Base-by-base conservation (phyloP, 257 asterid species). In the Salvia splendens region DNA sequence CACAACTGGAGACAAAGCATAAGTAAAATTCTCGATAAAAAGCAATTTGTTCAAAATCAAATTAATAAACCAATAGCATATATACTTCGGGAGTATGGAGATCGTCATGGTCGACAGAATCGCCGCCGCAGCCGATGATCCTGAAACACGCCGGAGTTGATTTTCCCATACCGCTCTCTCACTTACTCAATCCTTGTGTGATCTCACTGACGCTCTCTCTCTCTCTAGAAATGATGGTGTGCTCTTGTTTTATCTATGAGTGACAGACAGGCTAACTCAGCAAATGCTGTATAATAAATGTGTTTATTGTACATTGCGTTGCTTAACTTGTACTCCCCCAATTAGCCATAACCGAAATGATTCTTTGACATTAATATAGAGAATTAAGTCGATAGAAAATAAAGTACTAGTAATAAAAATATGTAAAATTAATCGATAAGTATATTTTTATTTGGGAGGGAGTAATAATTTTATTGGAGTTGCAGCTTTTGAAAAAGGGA, bases 61-160 rank as follows among this genome's bases (percentile, higher is more conserved):
- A 57, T 4, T 32, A 65, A 20, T 2, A 69, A 15, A 73, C 6
- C 28, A 56, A 49, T 7, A 36, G 12, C 15, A 46, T 6, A 48
- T 68, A 57, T 77, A 87, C 95, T 71, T 85, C 78, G 56, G 85
- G 75, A 62, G 72, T 68, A 61, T 85, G 84, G 65, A 85, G 74
- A 75, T 85, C 93, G 69, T 82, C 91, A 12, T 73, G 82, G 33
- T 80, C 95, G 61, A 84, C 81, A 12, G 93, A 82, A 65, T 82
- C 84, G 75, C 84, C 72, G 53, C 80, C 94, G 51, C 96, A 93
- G 74, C 88, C 17, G 69, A 93, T 80, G 83, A 89, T 84, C 87
- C 89, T 88, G 69, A 93, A 85, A 82, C 98, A 93, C 9, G 96
- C 81, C 6, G 85, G 54, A 32, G 86, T 65, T 12, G 98, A 82